A percentile compares a stretch with the other conserved stretches of the same genome.
Conservation (phyloP, 306 rosid species). For the Cucurbita maxima region DNA sequence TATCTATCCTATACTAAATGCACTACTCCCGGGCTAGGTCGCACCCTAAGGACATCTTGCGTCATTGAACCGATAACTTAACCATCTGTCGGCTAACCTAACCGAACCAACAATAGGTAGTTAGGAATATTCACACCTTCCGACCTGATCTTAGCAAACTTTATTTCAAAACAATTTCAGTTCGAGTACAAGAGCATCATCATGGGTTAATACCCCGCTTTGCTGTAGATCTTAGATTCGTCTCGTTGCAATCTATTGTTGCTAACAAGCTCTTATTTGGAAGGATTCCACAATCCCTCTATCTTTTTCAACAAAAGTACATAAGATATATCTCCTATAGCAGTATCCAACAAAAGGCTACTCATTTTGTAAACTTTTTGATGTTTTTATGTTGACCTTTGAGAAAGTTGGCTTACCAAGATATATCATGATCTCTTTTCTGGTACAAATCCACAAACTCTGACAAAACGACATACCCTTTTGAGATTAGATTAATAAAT, state of each 20-base stretch:
- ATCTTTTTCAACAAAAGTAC: not conserved
- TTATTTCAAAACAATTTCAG: not conserved
- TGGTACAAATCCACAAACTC: not conserved
- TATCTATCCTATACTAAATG: no score
- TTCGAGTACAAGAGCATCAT: not conserved
- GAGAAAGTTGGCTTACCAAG: not conserved
- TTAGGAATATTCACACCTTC: no score
- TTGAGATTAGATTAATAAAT: not conserved
- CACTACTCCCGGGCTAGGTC: no score
- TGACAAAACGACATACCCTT: not conserved
- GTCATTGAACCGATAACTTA: no score
- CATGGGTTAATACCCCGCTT: not conserved
- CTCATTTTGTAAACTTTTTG: not conserved
- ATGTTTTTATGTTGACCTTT: not conserved
- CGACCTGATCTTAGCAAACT: not conserved
- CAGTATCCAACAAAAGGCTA: not conserved
- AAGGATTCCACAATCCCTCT: not conserved
- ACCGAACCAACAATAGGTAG: no score
- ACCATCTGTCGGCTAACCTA: no score
- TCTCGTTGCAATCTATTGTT: not conserved
- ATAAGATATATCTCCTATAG: constrained; percentile 13
- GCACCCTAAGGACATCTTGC: no score
- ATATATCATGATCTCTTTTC: not conserved
- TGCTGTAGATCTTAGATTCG: not conserved
- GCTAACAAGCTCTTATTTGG: not conserved